phyloP scores from a whole-genome alignment of 768 basidiomycete genomes.

The Calocybe gangraenosa region DNA sequence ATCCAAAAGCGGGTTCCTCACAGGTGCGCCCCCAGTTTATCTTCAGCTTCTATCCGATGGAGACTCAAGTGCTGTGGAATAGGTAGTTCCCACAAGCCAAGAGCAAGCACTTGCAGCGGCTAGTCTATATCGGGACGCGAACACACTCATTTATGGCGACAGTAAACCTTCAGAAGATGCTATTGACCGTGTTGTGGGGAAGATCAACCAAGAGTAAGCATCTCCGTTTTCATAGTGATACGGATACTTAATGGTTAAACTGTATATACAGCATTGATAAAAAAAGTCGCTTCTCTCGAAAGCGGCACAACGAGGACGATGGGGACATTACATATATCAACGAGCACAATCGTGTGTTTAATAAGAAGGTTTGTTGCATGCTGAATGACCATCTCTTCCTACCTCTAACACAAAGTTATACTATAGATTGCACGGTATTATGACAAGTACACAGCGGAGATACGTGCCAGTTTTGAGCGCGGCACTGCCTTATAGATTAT shows the following conservation, averaged over 20 bases:
- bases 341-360: slow-evolving; percentile 96
- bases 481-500: slow-evolving; percentile 75
- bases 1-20: slow-evolving; percentile 42
- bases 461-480: slow-evolving; percentile 95
- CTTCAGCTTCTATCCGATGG: too few species aligned
- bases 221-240: neutral
- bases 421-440: slow-evolving; percentile 86
- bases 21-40: slow-evolving; percentile 28
- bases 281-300: slow-evolving; percentile 86
- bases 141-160: slow-evolving; percentile 90
- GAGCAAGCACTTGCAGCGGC: slow-evolving; percentile 72
- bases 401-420: neutral
- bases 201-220: slow-evolving; percentile 91
- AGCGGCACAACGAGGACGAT: slow-evolving; percentile 85
- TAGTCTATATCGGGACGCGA: slow-evolving; percentile 88
- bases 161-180: slow-evolving; percentile 95
- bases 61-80: too few species aligned
- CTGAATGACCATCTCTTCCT: neutral
- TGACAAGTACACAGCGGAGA: slow-evolving; percentile 96
- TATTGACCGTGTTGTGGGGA: slow-evolving; percentile 85
- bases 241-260: slow-evolving; percentile 3
- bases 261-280: slow-evolving; percentile 67
- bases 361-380: slow-evolving; percentile 72
- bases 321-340: slow-evolving; percentile 99
- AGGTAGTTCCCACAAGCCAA: slow-evolving; percentile 18